A percentile compares a stretch with the other conserved stretches of the same genome.
Evolutionary conservation across 768 basidiomycete species (phyloP).

Genomic region (Podaxis pistillaris): DNA sequence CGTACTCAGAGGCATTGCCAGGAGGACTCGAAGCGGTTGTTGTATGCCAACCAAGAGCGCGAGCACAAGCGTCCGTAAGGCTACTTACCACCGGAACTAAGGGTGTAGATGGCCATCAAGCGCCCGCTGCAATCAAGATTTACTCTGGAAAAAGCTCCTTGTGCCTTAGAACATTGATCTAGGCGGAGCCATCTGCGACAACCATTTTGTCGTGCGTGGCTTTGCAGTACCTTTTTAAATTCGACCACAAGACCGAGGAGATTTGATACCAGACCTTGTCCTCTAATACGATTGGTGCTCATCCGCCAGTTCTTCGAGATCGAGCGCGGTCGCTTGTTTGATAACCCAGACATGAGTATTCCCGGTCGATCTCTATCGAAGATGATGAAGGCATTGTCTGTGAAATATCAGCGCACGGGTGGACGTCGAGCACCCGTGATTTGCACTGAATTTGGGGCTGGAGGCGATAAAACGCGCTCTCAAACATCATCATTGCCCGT

Average conservation of each 20-base stretch:
- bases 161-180: constrained; percentile 74
- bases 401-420: no score
- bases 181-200: constrained; percentile 67
- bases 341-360: constrained; percentile 83
- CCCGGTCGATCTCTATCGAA: constrained; percentile 77
- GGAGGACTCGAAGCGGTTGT: constrained; percentile 72
- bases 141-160: constrained; percentile 60
- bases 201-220: constrained; percentile 84
- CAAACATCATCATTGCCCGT: constrained; percentile 88
- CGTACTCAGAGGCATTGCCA: constrained; percentile 75
- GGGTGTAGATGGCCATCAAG: constrained; percentile 69
- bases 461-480: constrained; percentile 79
- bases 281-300: constrained; percentile 76
- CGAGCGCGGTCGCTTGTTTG: constrained; percentile 66
- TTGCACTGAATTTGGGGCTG: constrained; percentile 81
- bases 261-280: constrained; percentile 30
- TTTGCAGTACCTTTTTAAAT: constrained; percentile 27
- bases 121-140: constrained; percentile 72
- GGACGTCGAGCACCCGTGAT: constrained; percentile 48
- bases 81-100: constrained; percentile 39
- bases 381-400: constrained; percentile 74
- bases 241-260: background rate
- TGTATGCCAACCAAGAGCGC: constrained; percentile 60
- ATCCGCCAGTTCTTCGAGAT: constrained; percentile 74
- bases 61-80: no score